phyloP scores from a whole-genome alignment of 495 filamentous ascomycete genomes.

The Aspergillus taichungensis region DNA sequence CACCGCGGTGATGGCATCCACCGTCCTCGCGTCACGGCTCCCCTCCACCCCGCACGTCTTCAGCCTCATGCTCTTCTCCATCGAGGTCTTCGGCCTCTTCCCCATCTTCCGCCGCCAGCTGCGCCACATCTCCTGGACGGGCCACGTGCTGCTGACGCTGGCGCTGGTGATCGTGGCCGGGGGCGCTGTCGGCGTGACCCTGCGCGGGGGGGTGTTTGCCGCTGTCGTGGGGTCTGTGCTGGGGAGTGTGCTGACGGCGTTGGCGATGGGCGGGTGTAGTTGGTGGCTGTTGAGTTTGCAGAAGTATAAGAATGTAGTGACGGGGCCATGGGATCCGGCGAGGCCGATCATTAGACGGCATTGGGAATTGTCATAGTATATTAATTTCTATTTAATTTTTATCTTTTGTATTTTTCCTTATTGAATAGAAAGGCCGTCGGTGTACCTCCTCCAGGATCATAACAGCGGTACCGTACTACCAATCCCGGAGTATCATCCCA shows the following conservation, averaged over 20 bases:
- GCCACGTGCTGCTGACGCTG: conserved; percentile 69
- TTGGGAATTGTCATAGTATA: conserved; percentile 31
- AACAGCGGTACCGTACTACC: no score
- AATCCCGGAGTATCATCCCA: no score
- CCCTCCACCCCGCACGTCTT: conserved; percentile 91
- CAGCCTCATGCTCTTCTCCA: conserved; percentile 86
- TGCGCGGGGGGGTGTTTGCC: conserved; percentile 66
- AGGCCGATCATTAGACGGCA: conserved; percentile 62
- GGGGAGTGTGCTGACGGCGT: conserved; percentile 55
- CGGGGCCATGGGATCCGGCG: conserved; percentile 95
- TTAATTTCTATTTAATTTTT: no score
- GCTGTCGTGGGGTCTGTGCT: conserved; percentile 64
- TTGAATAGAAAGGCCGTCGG: no score
- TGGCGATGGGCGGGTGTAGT: conserved; percentile 87
- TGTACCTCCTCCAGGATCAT: no score
- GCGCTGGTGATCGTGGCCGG: conserved; percentile 71
- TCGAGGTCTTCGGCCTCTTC: conserved; percentile 95
- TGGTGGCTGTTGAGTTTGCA: conserved; percentile 98
- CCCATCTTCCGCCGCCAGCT: conserved; percentile 88
- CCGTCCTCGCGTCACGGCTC: conserved; percentile 80
- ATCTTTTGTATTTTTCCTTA: no score
- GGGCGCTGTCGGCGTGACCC: conserved; percentile 64
- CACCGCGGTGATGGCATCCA: conserved; percentile 88
- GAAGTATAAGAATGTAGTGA: conserved; percentile 98
- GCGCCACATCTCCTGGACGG: conserved; percentile 72